Evolutionary conservation across 768 basidiomycete species (phyloP), one percentile per base, ranked within the genome.

Genomic region (Porphyrellus cyaneotinctus): DNA sequence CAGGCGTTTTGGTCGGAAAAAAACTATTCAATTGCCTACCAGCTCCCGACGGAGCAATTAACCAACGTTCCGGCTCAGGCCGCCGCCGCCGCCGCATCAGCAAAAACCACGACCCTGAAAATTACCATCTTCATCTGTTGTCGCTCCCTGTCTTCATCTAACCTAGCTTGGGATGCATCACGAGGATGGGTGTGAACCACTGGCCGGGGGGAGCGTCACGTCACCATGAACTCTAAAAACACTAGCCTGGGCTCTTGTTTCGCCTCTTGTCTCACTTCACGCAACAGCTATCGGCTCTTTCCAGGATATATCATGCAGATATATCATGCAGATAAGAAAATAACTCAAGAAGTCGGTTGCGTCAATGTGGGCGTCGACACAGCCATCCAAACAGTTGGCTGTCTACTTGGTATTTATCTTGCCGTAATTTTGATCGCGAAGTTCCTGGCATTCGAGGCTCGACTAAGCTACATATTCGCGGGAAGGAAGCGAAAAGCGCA

Each of bases 111-210:
- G 31, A 53, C 61, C 61, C 62, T 51, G 47, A 53, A 51, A 56
- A 47, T 22, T 31, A 28, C 26, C 42, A 15, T 18, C 47, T 39
- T 47, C 49, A 46, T 49, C 20, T 49, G 45, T 51, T 44, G 51
- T 32, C 51, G 32, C 44, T 50, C 48, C 37, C 24, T 14, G 50
- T 44, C 57, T 63, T 63, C 59, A 64, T 63, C n/a, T 63, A 62
- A 42, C 62, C 62, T 39, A 53, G 56, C 54, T 9, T 58, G 14
- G 56, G 63, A 57, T 30, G n/a, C 45, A 38, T 46, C 50, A 18
- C 51, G 39, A 48, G 49, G 43, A 20, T 10, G 38, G 53, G 54
- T 57, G 54, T 58, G 58, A 64, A 54, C 37, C 32, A 10, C 49
- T n/a, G 5, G 9, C 26, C 4, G 26, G 43, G 43, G 24, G 45